Conservation (phyloP, 495 filamentous ascomycete genomes). For the Filosporella fistucella region DNA sequence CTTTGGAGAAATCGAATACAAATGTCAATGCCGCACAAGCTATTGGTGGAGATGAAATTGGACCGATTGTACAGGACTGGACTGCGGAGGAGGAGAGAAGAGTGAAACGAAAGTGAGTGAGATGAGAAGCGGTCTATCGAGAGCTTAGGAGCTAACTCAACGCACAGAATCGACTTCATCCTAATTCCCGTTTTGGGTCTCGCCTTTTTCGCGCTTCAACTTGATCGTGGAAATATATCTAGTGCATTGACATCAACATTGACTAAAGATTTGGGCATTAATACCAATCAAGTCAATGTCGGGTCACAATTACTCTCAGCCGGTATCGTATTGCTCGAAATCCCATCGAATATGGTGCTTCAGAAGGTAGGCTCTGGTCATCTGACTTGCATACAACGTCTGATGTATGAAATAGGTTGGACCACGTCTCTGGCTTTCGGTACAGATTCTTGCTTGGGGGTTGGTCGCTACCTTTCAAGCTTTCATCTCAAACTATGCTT, state of each 20-base stretch:
- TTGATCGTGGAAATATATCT: slow-evolving; percentile 66
- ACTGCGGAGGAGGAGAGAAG: background rate
- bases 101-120: background rate
- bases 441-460: slow-evolving; percentile 79
- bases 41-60: no score
- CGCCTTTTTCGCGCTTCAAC: slow-evolving; percentile 71
- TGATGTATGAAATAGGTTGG: slow-evolving; percentile 38
- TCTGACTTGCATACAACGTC: no score
- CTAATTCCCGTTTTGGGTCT: slow-evolving; percentile 37
- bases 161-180: slow-evolving; percentile 1
- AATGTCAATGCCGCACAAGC: no score
- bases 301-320: slow-evolving; percentile 16
- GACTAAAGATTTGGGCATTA: slow-evolving; percentile 40
- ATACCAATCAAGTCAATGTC: slow-evolving; percentile 4
- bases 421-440: slow-evolving; percentile 54
- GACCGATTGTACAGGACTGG: background rate
- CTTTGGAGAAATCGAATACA: no score
- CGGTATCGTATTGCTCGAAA: slow-evolving; percentile 62
- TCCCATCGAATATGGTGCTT: slow-evolving; percentile 82
- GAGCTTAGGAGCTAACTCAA: background rate
- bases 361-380: slow-evolving; percentile 64
- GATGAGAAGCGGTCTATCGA: background rate
- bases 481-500: slow-evolving; percentile 67
- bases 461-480: slow-evolving; percentile 73
- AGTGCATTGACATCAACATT: slow-evolving; percentile 24